Percentiles rank a stretch among this genome's conserved stretches.
Evolutionary conservation across 768 basidiomycete species (phyloP).

Genomic region (Pisolithus albus): DNA sequence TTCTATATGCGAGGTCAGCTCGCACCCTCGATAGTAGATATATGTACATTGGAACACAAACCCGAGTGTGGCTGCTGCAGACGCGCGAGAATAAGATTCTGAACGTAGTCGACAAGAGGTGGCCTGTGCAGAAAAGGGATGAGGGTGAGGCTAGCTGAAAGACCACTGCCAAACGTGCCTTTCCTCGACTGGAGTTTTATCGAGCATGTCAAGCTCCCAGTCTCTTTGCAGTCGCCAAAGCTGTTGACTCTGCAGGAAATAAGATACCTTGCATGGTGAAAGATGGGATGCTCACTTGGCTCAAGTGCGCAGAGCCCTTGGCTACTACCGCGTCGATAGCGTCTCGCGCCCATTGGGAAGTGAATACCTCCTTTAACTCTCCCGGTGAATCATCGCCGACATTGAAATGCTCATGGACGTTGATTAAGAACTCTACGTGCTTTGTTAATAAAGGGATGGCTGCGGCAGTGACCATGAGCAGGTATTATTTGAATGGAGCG

Average conservation of each 20-base stretch:
- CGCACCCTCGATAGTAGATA: not conserved
- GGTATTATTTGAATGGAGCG: constrained; percentile 4
- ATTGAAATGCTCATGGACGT: constrained; percentile 30
- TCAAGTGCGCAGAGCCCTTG: constrained; percentile 56
- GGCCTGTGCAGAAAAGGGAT: constrained; percentile 26
- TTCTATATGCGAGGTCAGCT: constrained; percentile 35
- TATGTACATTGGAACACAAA: constrained; percentile 25
- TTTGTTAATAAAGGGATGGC: constrained; percentile 69
- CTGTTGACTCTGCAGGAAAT: constrained; percentile 47
- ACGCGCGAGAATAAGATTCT: constrained; percentile 55
- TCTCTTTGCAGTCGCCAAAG: constrained; percentile 69
- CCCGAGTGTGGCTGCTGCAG: constrained; percentile 74
- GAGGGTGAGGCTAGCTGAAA: not conserved
- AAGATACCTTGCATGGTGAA: constrained; percentile 7
- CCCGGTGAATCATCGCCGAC: constrained; percentile 35
- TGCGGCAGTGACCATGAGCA: constrained; percentile 28
- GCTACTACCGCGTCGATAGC: constrained; percentile 48
- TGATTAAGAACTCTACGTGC: constrained; percentile 56
- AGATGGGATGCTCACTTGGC: constrained; percentile 39
- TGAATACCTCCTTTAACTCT: constrained; percentile 53
- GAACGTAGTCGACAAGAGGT: constrained; percentile 42
- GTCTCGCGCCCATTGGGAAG: constrained; percentile 52
- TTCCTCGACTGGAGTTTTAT: constrained; percentile 38
- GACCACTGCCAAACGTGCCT: constrained; percentile 30
- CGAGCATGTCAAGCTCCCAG: constrained; percentile 67